phyloP scores from a whole-genome alignment of 805 yeast species.

The Clavispora phyllophila region DNA sequence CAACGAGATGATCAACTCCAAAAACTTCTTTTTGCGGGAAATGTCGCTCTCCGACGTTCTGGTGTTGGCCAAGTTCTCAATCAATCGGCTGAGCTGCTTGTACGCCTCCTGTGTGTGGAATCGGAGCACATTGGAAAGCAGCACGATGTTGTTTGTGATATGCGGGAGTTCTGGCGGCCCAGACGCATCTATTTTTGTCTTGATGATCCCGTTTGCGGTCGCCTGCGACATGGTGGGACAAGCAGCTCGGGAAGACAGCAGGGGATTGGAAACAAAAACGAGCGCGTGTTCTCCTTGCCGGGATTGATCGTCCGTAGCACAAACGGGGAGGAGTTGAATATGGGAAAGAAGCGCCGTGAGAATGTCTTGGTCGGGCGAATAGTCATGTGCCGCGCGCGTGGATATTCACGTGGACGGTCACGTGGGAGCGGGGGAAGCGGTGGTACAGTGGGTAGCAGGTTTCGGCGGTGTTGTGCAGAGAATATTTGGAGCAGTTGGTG shows the following conservation, averaged over 20 bases:
- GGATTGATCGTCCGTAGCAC: background rate
- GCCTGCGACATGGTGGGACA: background rate
- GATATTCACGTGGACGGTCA: background rate
- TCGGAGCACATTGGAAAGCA: constrained; percentile 55
- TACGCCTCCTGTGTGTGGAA: constrained; percentile 58
- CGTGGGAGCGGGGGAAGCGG: background rate
- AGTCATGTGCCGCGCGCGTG: background rate
- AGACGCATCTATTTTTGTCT: background rate
- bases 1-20: constrained; percentile 62
- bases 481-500: too few relatives aligned
- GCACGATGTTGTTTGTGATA: constrained; percentile 63
- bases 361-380: background rate
- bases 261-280: background rate
- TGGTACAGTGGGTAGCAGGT: too few relatives aligned
- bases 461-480: too few relatives aligned
- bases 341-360: background rate
- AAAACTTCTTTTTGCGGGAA: constrained; percentile 60
- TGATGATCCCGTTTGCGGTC: background rate
- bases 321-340: background rate
- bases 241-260: background rate
- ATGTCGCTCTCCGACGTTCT: constrained; percentile 49
- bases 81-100: constrained; percentile 53
- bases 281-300: background rate
- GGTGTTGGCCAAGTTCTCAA: constrained; percentile 52
- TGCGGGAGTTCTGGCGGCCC: constrained; percentile 55